Conservation (phyloP, 2,329 filamentous ascomycete species). For the Ciborinia camelliae region DNA sequence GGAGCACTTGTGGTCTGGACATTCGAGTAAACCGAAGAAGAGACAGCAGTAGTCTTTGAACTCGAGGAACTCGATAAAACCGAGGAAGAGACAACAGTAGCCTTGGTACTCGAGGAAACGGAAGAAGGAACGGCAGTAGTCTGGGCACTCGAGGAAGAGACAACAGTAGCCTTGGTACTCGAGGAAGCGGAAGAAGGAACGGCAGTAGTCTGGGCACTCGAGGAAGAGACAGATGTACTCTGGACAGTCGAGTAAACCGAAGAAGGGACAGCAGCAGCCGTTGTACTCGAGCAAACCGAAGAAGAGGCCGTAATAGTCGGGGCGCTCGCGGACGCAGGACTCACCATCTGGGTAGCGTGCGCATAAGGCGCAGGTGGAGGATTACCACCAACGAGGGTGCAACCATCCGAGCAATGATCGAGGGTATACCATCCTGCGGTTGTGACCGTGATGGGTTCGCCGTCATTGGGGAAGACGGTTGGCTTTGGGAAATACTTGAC, state of each 20-base stretch:
- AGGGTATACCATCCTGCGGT: constrained; percentile 23
- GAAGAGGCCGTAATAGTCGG: no score
- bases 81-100: no score
- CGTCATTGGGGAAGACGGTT: constrained; percentile 22
- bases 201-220: background rate
- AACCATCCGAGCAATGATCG: constrained; percentile 21
- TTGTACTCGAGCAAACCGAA: background rate
- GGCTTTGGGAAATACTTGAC: constrained; percentile 21
- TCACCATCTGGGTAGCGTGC: no score
- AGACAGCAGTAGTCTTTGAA: no score
- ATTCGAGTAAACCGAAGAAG: no score
- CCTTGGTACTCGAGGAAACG: no score
- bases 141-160: no score
- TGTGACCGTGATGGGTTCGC: constrained; percentile 18
- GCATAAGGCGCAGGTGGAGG: constrained; percentile 20
- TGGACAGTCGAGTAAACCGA: background rate
- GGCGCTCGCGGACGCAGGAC: no score
- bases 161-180: background rate
- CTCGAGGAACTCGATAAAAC: no score
- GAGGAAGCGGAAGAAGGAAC: background rate
- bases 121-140: background rate
- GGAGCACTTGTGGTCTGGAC: no score
- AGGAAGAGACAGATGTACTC: no score
- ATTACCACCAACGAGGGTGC: constrained; percentile 19
- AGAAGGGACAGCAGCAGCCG: background rate